These are phyloP conservation scores for Rutstroemia sp. DNA, from an alignment of 2,329 filamentous ascomycete species.

Conservation along the genomic window DNA sequence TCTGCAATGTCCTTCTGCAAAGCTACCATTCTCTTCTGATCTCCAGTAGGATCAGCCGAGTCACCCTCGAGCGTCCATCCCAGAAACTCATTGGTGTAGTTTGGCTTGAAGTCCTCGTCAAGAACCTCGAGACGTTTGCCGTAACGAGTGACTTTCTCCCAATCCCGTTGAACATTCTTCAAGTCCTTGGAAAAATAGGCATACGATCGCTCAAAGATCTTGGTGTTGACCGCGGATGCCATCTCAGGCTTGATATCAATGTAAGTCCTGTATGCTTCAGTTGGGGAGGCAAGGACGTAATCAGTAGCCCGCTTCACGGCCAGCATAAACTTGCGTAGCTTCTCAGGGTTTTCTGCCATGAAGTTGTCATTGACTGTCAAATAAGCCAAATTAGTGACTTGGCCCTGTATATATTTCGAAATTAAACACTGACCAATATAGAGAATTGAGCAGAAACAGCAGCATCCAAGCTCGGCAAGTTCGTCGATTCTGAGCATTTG, in stretches of 20 bases:
- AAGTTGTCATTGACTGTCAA: conserved; percentile 54
- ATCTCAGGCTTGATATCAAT: conserved; percentile 66
- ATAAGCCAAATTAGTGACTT: too few species aligned
- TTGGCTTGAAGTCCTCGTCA: conserved; percentile 54
- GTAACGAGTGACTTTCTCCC: conserved; percentile 70
- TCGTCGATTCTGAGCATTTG: conserved; percentile 78
- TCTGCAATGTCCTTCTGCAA: conserved; percentile 60
- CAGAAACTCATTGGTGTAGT: conserved; percentile 69
- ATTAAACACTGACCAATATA: conserved; percentile 53
- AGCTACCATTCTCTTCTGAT: conserved; percentile 67
- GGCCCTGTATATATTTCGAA: not conserved
- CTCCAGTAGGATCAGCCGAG: conserved; percentile 58
- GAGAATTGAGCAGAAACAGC: conserved; percentile 76
- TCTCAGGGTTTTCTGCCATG: conserved; percentile 56
- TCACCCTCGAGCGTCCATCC: conserved; percentile 59
- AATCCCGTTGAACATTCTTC: conserved; percentile 69
- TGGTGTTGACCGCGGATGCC: conserved; percentile 60
- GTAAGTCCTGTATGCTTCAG: conserved; percentile 59
- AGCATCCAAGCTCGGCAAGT: conserved; percentile 71
- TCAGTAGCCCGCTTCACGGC: conserved; percentile 71
- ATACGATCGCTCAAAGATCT: conserved; percentile 74
- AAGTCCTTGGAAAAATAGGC: conserved; percentile 69
- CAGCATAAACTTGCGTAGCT: conserved; percentile 59
- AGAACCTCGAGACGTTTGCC: conserved; percentile 67
- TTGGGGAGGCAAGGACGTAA: conserved; percentile 57